These are phyloP conservation scores for Aspergillus tanneri DNA, from an alignment of 2,329 filamentous ascomycete genomes.

Conservation along the genomic window DNA sequence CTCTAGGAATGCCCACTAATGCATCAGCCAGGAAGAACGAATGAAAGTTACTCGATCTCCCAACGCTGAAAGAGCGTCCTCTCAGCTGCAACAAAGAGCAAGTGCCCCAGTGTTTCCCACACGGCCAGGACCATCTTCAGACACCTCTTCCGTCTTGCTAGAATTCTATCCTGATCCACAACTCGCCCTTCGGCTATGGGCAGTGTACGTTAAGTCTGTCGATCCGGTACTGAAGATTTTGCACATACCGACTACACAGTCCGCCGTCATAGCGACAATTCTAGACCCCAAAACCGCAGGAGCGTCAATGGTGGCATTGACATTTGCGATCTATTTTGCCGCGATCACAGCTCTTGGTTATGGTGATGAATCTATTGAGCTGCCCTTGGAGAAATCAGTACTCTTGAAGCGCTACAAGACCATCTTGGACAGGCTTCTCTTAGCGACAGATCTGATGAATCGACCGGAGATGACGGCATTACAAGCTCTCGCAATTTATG, in stretches of 20 bases:
- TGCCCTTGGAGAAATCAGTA: not conserved
- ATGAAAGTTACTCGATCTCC: not conserved
- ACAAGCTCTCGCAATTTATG: not conserved
- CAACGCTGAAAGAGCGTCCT: not conserved
- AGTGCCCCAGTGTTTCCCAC: not conserved
- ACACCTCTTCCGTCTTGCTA: not conserved
- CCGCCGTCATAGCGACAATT: not conserved
- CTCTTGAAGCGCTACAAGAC: not conserved
- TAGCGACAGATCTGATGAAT: not conserved
- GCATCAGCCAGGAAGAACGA: not conserved
- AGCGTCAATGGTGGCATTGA: not conserved
- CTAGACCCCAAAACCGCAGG: not conserved
- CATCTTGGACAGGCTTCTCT: not conserved
- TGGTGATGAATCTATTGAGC: not conserved
- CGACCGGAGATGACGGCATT: not conserved
- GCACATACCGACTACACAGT: slow-evolving; percentile 1
- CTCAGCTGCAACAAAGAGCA: not conserved
- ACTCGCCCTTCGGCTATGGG: not conserved
- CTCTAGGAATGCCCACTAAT: not conserved
- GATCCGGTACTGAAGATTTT: slow-evolving; percentile 1
- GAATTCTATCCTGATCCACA: not conserved
- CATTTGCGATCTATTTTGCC: slow-evolving; percentile 2
- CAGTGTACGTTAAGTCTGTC: not conserved
- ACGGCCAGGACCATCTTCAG: not conserved
- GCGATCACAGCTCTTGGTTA: not conserved